Evolutionary conservation across 2,329 filamentous ascomycete species (phyloP), one percentile per base, ranked within the genome.

Genomic region (Emydomyces testavorans): DNA sequence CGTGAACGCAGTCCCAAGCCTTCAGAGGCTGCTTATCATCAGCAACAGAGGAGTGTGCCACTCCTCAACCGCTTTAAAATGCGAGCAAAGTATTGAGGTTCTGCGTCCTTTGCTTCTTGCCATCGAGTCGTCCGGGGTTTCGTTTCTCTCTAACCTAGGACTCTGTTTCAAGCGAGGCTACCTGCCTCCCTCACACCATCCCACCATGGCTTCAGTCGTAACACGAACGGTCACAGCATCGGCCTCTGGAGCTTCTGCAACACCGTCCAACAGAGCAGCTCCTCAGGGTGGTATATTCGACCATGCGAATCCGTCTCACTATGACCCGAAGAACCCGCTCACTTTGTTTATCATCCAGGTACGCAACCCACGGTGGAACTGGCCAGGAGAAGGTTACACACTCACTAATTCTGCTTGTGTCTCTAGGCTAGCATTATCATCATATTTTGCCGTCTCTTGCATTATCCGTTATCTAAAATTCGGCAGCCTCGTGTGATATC

Each of bases 401-500:
- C 24, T 38, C 2, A 38, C 15, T 29, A 18, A 34, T 23, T 24
- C 2, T 24, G 16, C 41, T 20, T 26, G 38, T n/a, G 10, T 23
- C 39, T 18, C 37, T 57, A 88, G 78, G 78, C 79, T 21, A 72
- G 71, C 51, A 81, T 89, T 51, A 85, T 88, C 58, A 80, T 88
- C 58, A 75, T 85, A 49, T 78, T 87, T 63, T 86, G 82, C 58
- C 80, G 82, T 26, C 64, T 84, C 37, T 71, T 89, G 16, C 83
- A 90, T 62, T 88, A 77, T 68, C 85, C 85, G 7, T 75, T 90
- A 4, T 82, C 82, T 56, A 82, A 80, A 58, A 73, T 92, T 42
- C 79, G 83, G 48, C 85, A 92, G 60, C 85, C 85, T 53, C 79
- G 83, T 39, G 85, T 92, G 55, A 89, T 92, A 57, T 82, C 85